Conservation (phyloP, 2,329 filamentous ascomycete genomes). For the Immersiporthe knoxdaviesiana region DNA sequence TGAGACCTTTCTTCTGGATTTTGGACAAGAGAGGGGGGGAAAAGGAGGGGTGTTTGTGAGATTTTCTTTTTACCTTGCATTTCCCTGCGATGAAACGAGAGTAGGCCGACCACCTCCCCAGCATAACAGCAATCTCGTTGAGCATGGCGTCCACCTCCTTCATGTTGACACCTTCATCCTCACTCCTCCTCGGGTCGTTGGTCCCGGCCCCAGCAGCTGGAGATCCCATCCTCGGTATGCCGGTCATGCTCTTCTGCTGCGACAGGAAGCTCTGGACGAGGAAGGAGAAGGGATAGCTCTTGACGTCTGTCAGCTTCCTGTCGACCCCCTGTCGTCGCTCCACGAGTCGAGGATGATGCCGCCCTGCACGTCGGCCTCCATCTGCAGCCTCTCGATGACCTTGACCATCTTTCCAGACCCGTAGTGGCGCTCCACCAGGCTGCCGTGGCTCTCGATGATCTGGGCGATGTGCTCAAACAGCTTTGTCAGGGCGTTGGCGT, state of each 20-base stretch:
- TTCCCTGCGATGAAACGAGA: conserved; percentile 86
- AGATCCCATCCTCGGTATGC: conserved; percentile 73
- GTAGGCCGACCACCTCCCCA: conserved; percentile 91
- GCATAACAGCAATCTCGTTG: conserved; percentile 88
- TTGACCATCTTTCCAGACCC: conserved; percentile 90
- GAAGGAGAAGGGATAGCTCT: conserved; percentile 97
- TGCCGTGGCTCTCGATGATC: conserved; percentile 90
- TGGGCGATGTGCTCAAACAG: conserved; percentile 97
- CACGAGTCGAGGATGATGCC: conserved; percentile 96
- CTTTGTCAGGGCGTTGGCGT: conserved; percentile 85
- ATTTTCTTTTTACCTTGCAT: conserved; percentile 74
- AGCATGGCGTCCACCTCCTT: conserved; percentile 89
- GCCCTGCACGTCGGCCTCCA: conserved; percentile 94
- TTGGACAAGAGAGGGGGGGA: too few relatives aligned
- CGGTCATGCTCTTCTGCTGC: conserved; percentile 62
- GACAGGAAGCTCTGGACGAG: conserved; percentile 91
- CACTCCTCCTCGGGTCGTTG: conserved; percentile 62
- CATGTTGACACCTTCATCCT: conserved; percentile 95
- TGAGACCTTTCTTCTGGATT: conserved; percentile 8
- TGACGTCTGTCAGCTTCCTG: conserved; percentile 88
- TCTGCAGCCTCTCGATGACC: conserved; percentile 89
- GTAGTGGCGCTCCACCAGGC: conserved; percentile 91
- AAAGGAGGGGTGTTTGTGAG: conserved; percentile 27
- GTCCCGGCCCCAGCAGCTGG: conserved; percentile 63
- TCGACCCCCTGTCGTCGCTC: conserved; percentile 86